Evolutionary conservation across 2,329 filamentous ascomycete species (phyloP).

Genomic region (Epichloe amarillans): DNA sequence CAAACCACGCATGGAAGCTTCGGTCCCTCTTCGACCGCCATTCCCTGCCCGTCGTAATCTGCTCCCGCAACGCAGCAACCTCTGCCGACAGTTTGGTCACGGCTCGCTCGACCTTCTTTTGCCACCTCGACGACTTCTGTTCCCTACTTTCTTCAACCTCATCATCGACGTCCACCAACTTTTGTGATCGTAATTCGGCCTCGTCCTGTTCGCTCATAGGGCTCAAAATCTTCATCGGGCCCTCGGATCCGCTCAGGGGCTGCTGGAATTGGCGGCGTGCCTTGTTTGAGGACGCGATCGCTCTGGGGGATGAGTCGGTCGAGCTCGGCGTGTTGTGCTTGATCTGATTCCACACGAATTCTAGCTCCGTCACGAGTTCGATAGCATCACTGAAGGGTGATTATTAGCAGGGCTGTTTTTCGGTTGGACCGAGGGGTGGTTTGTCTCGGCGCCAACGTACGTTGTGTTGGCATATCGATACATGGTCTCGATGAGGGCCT

Average conservation of each 20-base stretch:
- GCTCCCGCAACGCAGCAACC: conserved; percentile 81
- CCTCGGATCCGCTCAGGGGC: conserved; percentile 34
- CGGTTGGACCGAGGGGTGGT: neutral
- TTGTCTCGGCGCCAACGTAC: conserved; percentile 29
- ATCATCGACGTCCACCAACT: conserved; percentile 32
- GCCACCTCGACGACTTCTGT: conserved; percentile 50
- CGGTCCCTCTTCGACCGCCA: conserved; percentile 53
- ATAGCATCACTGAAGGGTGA: conserved; percentile 49
- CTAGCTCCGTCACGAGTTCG: conserved; percentile 84
- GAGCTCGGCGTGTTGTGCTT: conserved; percentile 68
- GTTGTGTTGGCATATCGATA: conserved; percentile 84
- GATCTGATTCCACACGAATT: conserved; percentile 98
- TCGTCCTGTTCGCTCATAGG: conserved; percentile 79
- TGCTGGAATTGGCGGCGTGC: conserved; percentile 31
- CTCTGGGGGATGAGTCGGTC: conserved; percentile 41
- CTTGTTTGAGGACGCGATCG: conserved; percentile 18
- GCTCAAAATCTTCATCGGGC: conserved; percentile 57
- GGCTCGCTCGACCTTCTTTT: conserved; percentile 68
- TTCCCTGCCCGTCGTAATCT: conserved; percentile 66
- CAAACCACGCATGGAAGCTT: conserved; percentile 54
- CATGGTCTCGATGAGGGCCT: conserved; percentile 92
- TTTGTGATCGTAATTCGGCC: conserved; percentile 41
- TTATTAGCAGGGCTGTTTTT: neutral
- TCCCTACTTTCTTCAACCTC: conserved; percentile 25
- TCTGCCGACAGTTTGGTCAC: conserved; percentile 85